Evolutionary conservation across 106 monocot genomes (phyloP), one percentile per base, ranked within the genome.

Genomic region (Cymbidium sinense): DNA sequence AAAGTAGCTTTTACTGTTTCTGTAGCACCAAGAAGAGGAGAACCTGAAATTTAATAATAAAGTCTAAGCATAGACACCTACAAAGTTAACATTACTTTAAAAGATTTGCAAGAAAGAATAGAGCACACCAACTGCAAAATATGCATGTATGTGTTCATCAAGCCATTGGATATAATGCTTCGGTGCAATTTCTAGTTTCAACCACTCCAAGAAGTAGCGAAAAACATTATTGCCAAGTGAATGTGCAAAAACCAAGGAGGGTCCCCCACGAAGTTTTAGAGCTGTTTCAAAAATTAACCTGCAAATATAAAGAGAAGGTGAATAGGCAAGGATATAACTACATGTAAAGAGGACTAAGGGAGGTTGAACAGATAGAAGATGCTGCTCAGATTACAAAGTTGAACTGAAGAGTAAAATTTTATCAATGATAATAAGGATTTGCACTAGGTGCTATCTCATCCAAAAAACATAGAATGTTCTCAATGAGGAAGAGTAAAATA

Each of bases 161-260:
- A 98, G 98, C 98, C 98, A 98, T 30, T 90, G 89, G 31, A 90
- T 82, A 73, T 98, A 98, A 81, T 92, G 84, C 83, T 94, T 94
- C 34, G 98, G 98, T 43, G 98, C 92, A 74, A 98, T 90, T 87
- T 98, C 98, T 43, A 98, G 84, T 81, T 98, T 98, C 67, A 98
- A 78, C 98, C 98, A 98, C 78, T 98, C 98, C 84, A 98, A 73
- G 76, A 98, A 98, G 76, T 98, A 94, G 69, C 94, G 98, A 75
- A 98, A 98, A 50, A 98, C 94, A 87, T 98, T 98, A 79, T 98
- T 98, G 37, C 98, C 98, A 80, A 98, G 80, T 13, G 98, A 98
- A 83, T 98, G 98, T 74, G 94, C 98, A 88, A 98, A 94, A 50
- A 98, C 98, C 67, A 98, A 79, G 27, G 94, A 94, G 37, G 98